phyloP scores from a whole-genome alignment of 208 protist species.

The Entamoeba dispar region DNA sequence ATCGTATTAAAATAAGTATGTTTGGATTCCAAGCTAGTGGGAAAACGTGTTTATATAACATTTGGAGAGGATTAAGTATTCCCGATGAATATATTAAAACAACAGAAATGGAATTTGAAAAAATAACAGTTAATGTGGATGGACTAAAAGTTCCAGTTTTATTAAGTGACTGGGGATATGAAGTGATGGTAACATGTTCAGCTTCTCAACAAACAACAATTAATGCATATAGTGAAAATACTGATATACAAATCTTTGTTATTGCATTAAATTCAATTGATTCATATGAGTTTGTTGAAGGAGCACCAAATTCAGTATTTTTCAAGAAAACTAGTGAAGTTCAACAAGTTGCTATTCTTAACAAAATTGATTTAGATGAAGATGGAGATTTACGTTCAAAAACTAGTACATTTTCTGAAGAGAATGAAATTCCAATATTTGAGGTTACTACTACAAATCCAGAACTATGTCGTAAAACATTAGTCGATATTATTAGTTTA shows the following conservation, averaged over 20 bases:
- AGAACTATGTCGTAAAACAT: neutral
- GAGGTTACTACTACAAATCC: neutral
- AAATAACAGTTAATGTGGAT: neutral
- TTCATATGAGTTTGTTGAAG: neutral
- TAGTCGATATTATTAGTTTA: neutral
- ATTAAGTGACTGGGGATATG: neutral
- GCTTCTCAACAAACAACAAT: neutral
- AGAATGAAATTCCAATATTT: neutral
- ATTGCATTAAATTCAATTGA: neutral
- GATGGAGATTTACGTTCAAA: neutral
- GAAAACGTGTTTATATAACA: neutral
- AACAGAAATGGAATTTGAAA: neutral
- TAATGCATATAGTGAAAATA: neutral
- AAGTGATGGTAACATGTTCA: neutral
- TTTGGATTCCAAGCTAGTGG: neutral
- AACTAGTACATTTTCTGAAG: neutral
- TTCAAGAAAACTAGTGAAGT: neutral
- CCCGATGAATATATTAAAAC: neutral
- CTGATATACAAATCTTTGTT: neutral
- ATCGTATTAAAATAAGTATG: neutral
- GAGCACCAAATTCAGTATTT: neutral
- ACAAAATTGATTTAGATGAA: neutral
- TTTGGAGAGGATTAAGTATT: neutral
- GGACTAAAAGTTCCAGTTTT: neutral
- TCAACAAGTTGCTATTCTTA: neutral